Base-by-base conservation (phyloP, 352 stramenopile species). In the Globisporangium paroecandrum region DNA sequence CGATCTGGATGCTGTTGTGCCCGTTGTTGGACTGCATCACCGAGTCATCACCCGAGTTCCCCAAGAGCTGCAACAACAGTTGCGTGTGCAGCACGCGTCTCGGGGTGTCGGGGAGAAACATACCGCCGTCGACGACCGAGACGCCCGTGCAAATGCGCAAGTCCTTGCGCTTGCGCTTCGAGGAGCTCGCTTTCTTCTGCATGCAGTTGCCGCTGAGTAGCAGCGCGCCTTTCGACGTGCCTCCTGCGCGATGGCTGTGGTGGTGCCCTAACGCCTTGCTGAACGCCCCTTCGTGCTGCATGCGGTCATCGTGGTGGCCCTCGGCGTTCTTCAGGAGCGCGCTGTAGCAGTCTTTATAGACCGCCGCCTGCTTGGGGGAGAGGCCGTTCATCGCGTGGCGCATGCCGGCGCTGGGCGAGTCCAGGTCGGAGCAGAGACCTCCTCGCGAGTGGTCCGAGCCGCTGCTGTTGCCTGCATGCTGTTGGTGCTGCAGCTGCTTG, bases 161-260 rank as follows among this genome's bases (percentile, higher is more conserved):
- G 64, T 95, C 87, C 75, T 95, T 93, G 38, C 87, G 85, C 66
- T 95, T 95, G 58, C 87, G 82, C 70, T 95, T 95, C 22, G 77
- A 79, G 38, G 76, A 86, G 55, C 65, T 67, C 15, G 29, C 62
- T 57, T 93, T 92, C 67, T 93, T 93, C 15, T 59, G 47, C 55
- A 62, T 15, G 13, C 47, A 51, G 18, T 56, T 64, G 34, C 29
- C 47, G 0, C 53, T 41, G 10, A 47, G 34, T 24, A 62, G 4
- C 18, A 62, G 58, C 34, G 58, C 47, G 15, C 41, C 27, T 58
- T 69, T 69, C 15, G 55, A 25, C 12, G 41, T 38, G n/a, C 53
- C 56, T 4, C 56, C 54, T 22, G 25, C 20, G 32, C 56, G 56
- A 61, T 61, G 56, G 51, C 66, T 27, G 43, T 69, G 32, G 22